Evolutionary conservation across 2,329 filamentous ascomycete genomes (phyloP), one percentile per base, ranked within the genome.

Genomic region (Phialophora chinensis): DNA sequence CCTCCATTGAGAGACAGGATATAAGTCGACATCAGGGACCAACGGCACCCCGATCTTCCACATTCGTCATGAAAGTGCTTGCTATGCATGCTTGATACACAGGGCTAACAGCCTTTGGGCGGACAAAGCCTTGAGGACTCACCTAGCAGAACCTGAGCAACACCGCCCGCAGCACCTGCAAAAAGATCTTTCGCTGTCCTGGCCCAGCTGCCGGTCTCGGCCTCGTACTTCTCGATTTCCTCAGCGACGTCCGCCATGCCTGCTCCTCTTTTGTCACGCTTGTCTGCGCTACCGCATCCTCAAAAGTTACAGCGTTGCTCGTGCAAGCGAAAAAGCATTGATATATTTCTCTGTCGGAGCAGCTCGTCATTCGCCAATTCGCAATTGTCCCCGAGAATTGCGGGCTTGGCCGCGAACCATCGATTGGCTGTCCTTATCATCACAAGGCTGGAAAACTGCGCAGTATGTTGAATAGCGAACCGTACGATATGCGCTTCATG

Each of bases 71-170:
- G 17, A 44, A 20, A 17, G 6, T 6, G 38, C 38, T n/a, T 17
- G 38, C 17, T 8, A 44, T 44, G 14, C 17, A 44, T 44, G 17
- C 38, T 44, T n/a, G 38, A 44, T n/a, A 20, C 38, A 4, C 38
- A 44, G 1, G 17, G 38, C 17, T 14, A 44, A n/a, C 5, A 44
- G 17, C 6, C 14, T 44, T 44, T 17, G 17, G 38, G 6, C 17
- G 8, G 7, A 44, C 17, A n/a, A 44, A 44, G 38, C 17, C 6
- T 29, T 38, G 10, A 8, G 50, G 62, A 85, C 88, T 80, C 82
- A 97, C 93, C 94, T 72, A 98, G 86, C 69, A 99, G 82, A 52
- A 99, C 95, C 80, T 99, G 95, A 20, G 95, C 94, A 73, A 98
- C 85, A 73, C 95, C 95, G 70, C 95, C 95, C 7, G 90, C 91